Base-by-base conservation (phyloP, 345 rosid species). In the Mangifera indica region DNA sequence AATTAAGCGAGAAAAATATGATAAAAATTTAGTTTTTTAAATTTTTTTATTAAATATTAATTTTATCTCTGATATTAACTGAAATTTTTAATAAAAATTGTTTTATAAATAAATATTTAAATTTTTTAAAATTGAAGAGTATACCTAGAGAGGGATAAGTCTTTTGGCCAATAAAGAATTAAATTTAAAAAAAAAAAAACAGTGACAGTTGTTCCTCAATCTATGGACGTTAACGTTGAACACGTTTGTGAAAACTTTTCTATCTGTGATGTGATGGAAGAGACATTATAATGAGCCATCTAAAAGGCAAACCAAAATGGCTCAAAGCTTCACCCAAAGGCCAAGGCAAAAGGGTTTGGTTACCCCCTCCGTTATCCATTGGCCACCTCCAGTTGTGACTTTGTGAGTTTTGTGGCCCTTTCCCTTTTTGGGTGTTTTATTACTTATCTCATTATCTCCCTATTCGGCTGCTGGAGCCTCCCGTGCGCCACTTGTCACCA, bases 401-500 rank as follows among this genome's bases (percentile, higher is more conserved):
- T 25, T 22, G 65, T 69, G 82, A 67, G 82, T 80, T 46, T 15
- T 15, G 66, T 62, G 82, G 63, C 86, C 83, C 78, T 70, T 80
- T 32, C 76, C 32, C 13, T 49, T 65, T 66, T 44, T 57, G 37
- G 77, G 76, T 12, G 14, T 64, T 3, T 34, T 3, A 34, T n/a
- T n/a, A n/a, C 37, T 34, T 40, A 9, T 17, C 53, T 45, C 18
- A 13, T 11, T 5, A 10, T 40, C 0, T 2, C 9, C 11, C 18
- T 53, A 20, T 20, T 58, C n/a, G 91, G 82, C 89, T 73, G 18
- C 82, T 87, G 84, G 89, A 26, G 71, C 66, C 21, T 78, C 78
- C 89, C 84, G 84, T 77, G 73, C 91, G 96, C 89, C 96, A 78
- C 88, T 87, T 84, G 84, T 1, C 80, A 71, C n/a, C 0, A 20